Evolutionary conservation across 2,329 filamentous ascomycete species (phyloP), one percentile per base, ranked within the genome.

Genomic region (Graphiopsis chlorocephala): DNA sequence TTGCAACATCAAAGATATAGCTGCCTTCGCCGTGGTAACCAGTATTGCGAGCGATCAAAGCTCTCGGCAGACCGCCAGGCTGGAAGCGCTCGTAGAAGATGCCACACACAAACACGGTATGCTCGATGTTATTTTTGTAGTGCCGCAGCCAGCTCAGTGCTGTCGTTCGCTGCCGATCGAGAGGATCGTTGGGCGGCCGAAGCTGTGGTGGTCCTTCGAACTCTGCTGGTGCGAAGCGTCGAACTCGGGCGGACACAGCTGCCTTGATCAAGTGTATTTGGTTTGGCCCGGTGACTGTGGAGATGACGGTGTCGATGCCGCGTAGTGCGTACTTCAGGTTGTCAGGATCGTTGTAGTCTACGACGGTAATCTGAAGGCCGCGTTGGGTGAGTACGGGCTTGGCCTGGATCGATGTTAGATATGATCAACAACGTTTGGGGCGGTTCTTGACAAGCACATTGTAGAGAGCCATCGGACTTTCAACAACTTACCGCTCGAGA

Each of bases 51-150:
- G 89, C 89, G 55, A 92, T 87, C 35, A 82, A 79, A 62, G 86
- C 82, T 20, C 81, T 79, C 14, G 81, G 80, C 65, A 93, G 82
- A 0, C 90, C 90, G 3, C 85, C 86, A 0, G 87, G 87, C 23
- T 86, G 86, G 71, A 93, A 92, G 0, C 89, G 82, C 73, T 93
- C 90, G 80, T 92, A 93, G 68, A 93, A 86, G 31, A 92, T 77
- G 23, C 90, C 90, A 70, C 90, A 93, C 0, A 87, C 85, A 75
- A 93, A 92, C 28, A 88, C 81, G 0, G 90, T 92, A 66, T 84
- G 90, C 48, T 84, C 82, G 79, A 93, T 90, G 52, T 80, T 77
- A 65, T 81, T 76, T 1, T 79, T 77, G 74, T 85, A 88, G 57
- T 86, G 81, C 56, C 83, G 80, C 4, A 91, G 77, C 17, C 84